Percentiles rank a stretch among this genome's conserved stretches.
phyloP scores from a whole-genome alignment of 805 yeast genomes.

The Candida fluviatilis region DNA sequence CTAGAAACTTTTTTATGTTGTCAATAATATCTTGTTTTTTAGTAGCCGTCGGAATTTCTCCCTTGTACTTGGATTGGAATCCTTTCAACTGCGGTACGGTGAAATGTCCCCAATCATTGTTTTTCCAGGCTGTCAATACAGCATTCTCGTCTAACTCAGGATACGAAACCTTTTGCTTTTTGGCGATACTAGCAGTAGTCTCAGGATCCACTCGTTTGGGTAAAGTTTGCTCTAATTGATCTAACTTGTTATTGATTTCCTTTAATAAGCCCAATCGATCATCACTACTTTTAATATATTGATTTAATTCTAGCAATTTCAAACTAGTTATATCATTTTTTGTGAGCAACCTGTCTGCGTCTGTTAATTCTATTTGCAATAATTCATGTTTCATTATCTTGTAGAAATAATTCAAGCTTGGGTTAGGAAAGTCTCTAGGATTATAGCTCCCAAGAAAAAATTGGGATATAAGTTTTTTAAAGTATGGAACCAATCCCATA shows the following conservation, averaged over 20 bases:
- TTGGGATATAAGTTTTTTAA: constrained; percentile 26
- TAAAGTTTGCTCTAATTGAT: constrained; percentile 9
- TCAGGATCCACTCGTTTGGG: constrained; percentile 6
- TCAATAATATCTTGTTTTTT: constrained; percentile 42
- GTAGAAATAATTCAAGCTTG: constrained; percentile 64
- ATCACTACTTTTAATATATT: constrained; percentile 4
- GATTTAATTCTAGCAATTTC: constrained; percentile 12
- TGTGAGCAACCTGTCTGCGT: constrained; percentile 11
- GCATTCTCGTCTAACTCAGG: constrained; percentile 26
- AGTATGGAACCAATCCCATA: constrained; percentile 14
- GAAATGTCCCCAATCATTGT: constrained; percentile 28
- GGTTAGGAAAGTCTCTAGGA: constrained; percentile 60
- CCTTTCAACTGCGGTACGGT: constrained; percentile 40
- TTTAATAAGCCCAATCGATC: constrained; percentile 8
- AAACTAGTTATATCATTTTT: constrained; percentile 19
- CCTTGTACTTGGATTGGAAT: constrained; percentile 34
- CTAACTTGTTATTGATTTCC: constrained; percentile 10
- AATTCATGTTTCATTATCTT: constrained; percentile 60
- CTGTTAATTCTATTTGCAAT: constrained; percentile 40
- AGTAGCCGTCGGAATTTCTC: constrained; percentile 29
- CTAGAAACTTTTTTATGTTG: constrained; percentile 33
- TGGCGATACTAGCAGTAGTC: not conserved
- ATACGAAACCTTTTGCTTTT: constrained; percentile 1
- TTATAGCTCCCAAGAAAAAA: constrained; percentile 46
- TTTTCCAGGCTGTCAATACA: constrained; percentile 40